phyloP scores from a whole-genome alignment of 2,329 filamentous ascomycete species.

The Penicillium sp. region DNA sequence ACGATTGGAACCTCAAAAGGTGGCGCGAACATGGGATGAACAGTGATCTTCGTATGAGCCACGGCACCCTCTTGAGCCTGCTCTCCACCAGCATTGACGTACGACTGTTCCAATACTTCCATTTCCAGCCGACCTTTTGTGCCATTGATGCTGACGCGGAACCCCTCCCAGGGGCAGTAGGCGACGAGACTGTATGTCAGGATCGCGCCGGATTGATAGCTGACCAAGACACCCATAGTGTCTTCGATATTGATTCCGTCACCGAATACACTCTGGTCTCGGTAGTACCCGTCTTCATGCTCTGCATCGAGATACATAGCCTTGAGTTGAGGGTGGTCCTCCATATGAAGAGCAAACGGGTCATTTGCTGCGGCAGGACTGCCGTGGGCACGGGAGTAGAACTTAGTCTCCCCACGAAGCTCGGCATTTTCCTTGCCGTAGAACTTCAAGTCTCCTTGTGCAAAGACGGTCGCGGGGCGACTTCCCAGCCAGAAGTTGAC shows the following conservation, averaged over 20 bases:
- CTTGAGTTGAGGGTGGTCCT: slow-evolving; percentile 56
- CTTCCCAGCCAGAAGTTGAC: slow-evolving; percentile 65
- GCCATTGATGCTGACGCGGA: slow-evolving; percentile 41
- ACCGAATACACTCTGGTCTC: slow-evolving; percentile 64
- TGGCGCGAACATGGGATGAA: slow-evolving; percentile 60
- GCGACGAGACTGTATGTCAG: slow-evolving; percentile 60
- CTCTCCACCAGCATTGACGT: slow-evolving; percentile 56
- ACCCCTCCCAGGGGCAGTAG: slow-evolving; percentile 58
- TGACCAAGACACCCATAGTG: slow-evolving; percentile 63
- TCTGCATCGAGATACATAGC: slow-evolving; percentile 50
- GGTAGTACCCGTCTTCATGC: slow-evolving; percentile 63
- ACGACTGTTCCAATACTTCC: slow-evolving; percentile 66
- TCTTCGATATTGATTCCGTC: slow-evolving; percentile 68
- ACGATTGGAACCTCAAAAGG: slow-evolving; percentile 58
- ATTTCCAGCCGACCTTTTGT: slow-evolving; percentile 62
- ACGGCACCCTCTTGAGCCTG: slow-evolving; percentile 45
- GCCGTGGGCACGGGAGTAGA: slow-evolving; percentile 55
- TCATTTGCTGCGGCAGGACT: slow-evolving; percentile 56
- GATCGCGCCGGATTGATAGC: slow-evolving; percentile 59
- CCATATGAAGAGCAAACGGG: slow-evolving; percentile 62
- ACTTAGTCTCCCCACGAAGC: slow-evolving; percentile 52
- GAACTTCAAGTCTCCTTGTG: slow-evolving; percentile 61
- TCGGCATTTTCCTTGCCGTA: slow-evolving; percentile 66
- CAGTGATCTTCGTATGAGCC: slow-evolving; percentile 32
- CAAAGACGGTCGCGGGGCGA: slow-evolving; percentile 58